These are phyloP conservation scores for Apiospora malaysiana DNA, from an alignment of 2,329 filamentous ascomycete genomes.

Conservation along the genomic window DNA sequence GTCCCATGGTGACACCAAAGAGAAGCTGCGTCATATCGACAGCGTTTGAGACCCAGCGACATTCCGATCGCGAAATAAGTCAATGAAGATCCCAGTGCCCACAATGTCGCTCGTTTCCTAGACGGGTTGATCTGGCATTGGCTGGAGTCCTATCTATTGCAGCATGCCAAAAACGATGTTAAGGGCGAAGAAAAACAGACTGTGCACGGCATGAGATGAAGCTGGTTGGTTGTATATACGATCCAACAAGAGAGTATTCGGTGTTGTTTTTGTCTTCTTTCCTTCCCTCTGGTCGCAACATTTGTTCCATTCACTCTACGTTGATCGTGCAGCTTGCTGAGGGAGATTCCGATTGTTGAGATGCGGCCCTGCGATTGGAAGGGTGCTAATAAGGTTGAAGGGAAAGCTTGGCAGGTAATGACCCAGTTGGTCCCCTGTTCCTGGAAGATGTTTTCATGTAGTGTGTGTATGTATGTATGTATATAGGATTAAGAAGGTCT, in stretches of 20 bases:
- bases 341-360: slow-evolving; percentile 6
- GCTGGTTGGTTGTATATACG: background rate
- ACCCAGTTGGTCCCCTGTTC: slow-evolving; percentile 1
- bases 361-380: background rate
- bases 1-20: slow-evolving; percentile 24
- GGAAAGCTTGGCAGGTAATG: background rate
- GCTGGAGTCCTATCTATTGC: background rate
- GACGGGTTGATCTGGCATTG: slow-evolving; percentile 2
- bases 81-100: slow-evolving; percentile 25
- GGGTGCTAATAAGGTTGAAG: slow-evolving; percentile 8
- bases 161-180: background rate
- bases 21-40: slow-evolving; percentile 23
- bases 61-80: slow-evolving; percentile 25
- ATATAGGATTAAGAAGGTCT: slow-evolving; percentile 14
- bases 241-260: background rate
- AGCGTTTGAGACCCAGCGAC: slow-evolving; percentile 17
- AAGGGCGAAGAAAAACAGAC: background rate
- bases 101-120: slow-evolving; percentile 17
- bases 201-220: background rate
- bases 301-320: background rate
- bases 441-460: background rate
- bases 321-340: background rate
- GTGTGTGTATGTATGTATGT: background rate
- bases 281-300: background rate
- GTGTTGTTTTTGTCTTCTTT: background rate